Evolutionary conservation across 2,329 filamentous ascomycete genomes (phyloP), one percentile per base, ranked within the genome.

Genomic region (Arthrobotrys sphaeroides): DNA sequence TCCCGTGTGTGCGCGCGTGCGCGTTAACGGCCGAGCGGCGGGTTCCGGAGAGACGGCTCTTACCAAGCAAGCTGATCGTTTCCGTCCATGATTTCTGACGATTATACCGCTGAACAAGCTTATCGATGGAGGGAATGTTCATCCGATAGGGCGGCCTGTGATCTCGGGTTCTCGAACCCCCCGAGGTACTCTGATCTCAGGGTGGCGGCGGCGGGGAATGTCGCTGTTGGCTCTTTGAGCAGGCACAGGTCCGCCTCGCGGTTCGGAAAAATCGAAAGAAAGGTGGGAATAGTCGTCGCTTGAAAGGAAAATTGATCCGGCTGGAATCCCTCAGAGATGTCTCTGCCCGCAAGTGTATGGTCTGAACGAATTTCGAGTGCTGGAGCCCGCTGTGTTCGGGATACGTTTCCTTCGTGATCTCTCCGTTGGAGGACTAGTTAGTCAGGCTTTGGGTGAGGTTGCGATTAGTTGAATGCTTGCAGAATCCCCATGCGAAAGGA

Each of bases 51-150:
- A 53, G 36, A 51, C n/a, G 13, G 20, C 26, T 42, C 72, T 68
- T 55, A 75, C 72, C 72, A 75, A 43, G 64, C 57, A 53, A 75
- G 64, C 62, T 69, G 72, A 22, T 69, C 72, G 64, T 75, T 75
- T 26, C 65, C 72, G 64, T 69, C 64, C 72, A 75, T 75, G 72
- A 28, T 69, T 74, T 43, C 59, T 49, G 42, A 51, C 69, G 36
- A 47, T 74, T 68, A 57, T 10, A 42, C n/a, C n/a, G n/a, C 62
- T 75, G 45, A 60, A 38, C 72, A 33, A 59, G 60, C 49, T 36
- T 40, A 69, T 75, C 28, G 47, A 51, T 28, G 33, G 38, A 55
- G n/a, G n/a, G 57, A 59, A 75, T 69, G 47, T 60, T 38, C 72
- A 75, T 75, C 33, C 72, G 66, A 57, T 42, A 59, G 38, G 60